Evolutionary conservation across 2,329 filamentous ascomycete genomes (phyloP).

Genomic region (Phyllachora maydis): DNA sequence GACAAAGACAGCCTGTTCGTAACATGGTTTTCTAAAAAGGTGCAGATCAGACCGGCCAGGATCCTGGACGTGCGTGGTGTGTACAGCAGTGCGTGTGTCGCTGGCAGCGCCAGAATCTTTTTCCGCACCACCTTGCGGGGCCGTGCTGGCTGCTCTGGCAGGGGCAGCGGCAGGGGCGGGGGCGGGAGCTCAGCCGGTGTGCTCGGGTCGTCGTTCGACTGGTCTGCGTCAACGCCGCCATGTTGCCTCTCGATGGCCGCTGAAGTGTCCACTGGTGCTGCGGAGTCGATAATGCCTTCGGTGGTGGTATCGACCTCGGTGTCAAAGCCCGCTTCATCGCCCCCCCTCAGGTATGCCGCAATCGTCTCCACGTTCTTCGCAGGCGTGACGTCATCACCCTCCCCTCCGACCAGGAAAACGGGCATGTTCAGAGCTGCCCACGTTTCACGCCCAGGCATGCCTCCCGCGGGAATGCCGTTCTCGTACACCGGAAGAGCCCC

Average conservation of each 20-base stretch:
- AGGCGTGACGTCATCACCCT: slow-evolving; percentile 58
- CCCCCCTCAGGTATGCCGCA: slow-evolving; percentile 14
- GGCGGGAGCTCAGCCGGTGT: slow-evolving; percentile 1
- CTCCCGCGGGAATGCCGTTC: slow-evolving; percentile 30
- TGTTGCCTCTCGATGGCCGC: too few species aligned
- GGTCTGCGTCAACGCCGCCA: neutral
- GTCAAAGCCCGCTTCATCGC: neutral
- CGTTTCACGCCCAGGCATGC: slow-evolving; percentile 44
- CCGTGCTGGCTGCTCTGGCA: too few species aligned
- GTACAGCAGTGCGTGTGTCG: slow-evolving; percentile 71
- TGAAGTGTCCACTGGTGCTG: too few species aligned
- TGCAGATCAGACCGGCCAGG: slow-evolving; percentile 61
- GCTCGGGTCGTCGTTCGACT: neutral
- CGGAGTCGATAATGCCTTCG: too few species aligned
- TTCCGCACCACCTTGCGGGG: neutral
- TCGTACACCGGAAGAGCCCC: slow-evolving; percentile 45
- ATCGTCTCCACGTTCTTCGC: slow-evolving; percentile 52
- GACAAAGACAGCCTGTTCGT: slow-evolving; percentile 61
- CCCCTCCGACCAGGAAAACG: slow-evolving; percentile 59
- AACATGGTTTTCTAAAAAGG: slow-evolving; percentile 57
- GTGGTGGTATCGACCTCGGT: slow-evolving; percentile 1
- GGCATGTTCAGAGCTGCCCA: slow-evolving; percentile 60
- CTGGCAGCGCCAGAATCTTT: slow-evolving; percentile 42
- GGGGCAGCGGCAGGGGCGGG: neutral
- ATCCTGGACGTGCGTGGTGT: slow-evolving; percentile 54